Conservation (phyloP, 176 grass and related monocot genomes). For the Phoenix roebelenii region DNA sequence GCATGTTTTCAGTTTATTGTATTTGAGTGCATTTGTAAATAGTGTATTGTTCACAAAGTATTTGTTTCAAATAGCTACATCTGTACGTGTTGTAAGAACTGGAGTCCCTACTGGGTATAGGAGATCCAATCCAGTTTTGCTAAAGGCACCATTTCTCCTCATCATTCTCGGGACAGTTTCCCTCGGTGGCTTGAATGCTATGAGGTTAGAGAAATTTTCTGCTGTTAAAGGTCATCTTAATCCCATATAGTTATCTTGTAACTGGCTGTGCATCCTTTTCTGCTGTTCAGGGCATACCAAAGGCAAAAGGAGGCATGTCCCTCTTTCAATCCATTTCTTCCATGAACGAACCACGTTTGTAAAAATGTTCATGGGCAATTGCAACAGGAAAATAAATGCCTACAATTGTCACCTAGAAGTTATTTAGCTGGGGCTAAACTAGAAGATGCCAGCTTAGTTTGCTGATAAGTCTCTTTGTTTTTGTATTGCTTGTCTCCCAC, state of each 20-base stretch:
- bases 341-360: conserved; percentile 7
- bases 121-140: conserved; percentile 33
- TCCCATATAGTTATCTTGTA: neutral
- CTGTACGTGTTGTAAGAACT: conserved; percentile 54
- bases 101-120: conserved; percentile 30
- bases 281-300: conserved; percentile 48
- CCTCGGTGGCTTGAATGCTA: conserved; percentile 56
- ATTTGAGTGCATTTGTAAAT: neutral
- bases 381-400: conserved; percentile 11
- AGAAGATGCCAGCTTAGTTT: no score
- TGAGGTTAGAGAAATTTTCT: conserved; percentile 31
- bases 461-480: no score
- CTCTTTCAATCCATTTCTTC: conserved; percentile 73
- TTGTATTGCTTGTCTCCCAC: no score
- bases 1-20: neutral
- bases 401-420: neutral
- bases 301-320: conserved; percentile 51
- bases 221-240: neutral
- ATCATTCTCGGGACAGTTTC: conserved; percentile 60
- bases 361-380: no score
- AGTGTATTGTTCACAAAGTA: no score
- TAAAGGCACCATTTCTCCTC: conserved; percentile 68
- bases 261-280: conserved; percentile 6
- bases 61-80: conserved; percentile 2
- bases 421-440: no score